phyloP scores from a whole-genome alignment of 768 basidiomycete genomes.

The Lenzites betulinus region DNA sequence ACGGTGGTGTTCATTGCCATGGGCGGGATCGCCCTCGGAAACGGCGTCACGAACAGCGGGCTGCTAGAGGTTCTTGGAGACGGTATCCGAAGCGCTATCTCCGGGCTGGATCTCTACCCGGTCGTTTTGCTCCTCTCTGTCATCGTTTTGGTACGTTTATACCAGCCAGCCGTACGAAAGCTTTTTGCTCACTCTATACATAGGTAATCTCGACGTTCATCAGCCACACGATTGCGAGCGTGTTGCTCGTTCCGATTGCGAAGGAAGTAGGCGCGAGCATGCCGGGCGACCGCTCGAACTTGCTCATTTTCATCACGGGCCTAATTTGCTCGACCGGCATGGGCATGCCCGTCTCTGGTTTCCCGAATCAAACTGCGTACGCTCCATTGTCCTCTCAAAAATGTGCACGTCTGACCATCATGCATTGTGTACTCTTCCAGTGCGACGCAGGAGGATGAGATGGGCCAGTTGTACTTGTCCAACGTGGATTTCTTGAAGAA shows the following conservation, averaged over 20 bases:
- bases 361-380: slow-evolving; percentile 97
- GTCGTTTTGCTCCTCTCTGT: slow-evolving; percentile 64
- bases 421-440: slow-evolving; percentile 37
- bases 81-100: slow-evolving; percentile 57
- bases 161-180: background rate
- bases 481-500: slow-evolving; percentile 92
- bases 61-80: slow-evolving; percentile 77
- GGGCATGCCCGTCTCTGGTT: slow-evolving; percentile 99
- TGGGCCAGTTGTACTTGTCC: slow-evolving; percentile 85
- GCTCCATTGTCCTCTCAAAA: slow-evolving; percentile 34
- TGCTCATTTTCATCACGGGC: slow-evolving; percentile 92
- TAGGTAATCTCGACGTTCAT: slow-evolving; percentile 93
- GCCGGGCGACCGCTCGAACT: slow-evolving; percentile 58
- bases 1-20: slow-evolving; percentile 95
- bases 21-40: slow-evolving; percentile 96
- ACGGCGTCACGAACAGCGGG: slow-evolving; percentile 89
- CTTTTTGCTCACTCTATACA: background rate
- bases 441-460: slow-evolving; percentile 91
- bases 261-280: slow-evolving; percentile 84
- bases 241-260: slow-evolving; percentile 96
- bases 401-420: slow-evolving; percentile 8
- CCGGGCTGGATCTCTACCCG: slow-evolving; percentile 62
- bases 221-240: slow-evolving; percentile 95
- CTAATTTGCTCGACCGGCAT: slow-evolving; percentile 94
- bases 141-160: slow-evolving; percentile 32